Evolutionary conservation across 371 early-diverging fungal genomes (phyloP).

Genomic region (Zopfochytrium polystomum): DNA sequence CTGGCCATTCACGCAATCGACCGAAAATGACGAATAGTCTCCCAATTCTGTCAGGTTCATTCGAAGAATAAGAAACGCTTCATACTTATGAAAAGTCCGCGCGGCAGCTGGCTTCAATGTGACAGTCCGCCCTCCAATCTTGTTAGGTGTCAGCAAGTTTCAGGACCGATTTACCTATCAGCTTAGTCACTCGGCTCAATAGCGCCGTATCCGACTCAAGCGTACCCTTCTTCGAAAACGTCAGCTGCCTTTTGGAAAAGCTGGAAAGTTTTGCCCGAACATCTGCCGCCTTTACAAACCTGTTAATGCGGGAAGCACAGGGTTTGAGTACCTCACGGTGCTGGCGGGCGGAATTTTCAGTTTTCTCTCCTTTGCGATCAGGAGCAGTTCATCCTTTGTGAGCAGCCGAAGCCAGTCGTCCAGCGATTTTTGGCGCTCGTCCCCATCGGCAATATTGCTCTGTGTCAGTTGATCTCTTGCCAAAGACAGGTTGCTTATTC

Average conservation of each 20-base stretch:
- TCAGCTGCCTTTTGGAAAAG: too few relatives aligned
- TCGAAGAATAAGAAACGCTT: background rate
- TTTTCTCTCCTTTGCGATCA: constrained; percentile 1
- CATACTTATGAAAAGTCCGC: background rate
- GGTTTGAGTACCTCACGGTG: background rate
- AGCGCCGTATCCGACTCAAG: too few relatives aligned
- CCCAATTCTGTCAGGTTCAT: too few relatives aligned
- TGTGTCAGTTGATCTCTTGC: background rate
- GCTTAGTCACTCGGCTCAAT: background rate
- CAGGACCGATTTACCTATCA: background rate
- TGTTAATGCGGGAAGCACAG: background rate
- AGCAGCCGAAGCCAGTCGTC: background rate
- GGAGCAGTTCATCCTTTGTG: background rate
- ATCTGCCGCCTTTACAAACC: background rate
- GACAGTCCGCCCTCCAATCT: constrained; percentile 28
- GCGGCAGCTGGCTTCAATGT: constrained; percentile 6
- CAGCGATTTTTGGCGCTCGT: background rate
- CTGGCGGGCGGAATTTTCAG: background rate
- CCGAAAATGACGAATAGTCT: too few relatives aligned
- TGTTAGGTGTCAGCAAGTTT: constrained; percentile 2
- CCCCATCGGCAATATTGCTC: background rate
- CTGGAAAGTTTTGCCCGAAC: background rate
- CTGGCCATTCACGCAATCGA: constrained; percentile 25
- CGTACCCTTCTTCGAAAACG: too few relatives aligned
- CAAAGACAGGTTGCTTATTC: background rate